These are phyloP conservation scores for Ophiostoma sp. DNA, from an alignment of 2,329 filamentous ascomycete genomes.

Conservation along the genomic window DNA sequence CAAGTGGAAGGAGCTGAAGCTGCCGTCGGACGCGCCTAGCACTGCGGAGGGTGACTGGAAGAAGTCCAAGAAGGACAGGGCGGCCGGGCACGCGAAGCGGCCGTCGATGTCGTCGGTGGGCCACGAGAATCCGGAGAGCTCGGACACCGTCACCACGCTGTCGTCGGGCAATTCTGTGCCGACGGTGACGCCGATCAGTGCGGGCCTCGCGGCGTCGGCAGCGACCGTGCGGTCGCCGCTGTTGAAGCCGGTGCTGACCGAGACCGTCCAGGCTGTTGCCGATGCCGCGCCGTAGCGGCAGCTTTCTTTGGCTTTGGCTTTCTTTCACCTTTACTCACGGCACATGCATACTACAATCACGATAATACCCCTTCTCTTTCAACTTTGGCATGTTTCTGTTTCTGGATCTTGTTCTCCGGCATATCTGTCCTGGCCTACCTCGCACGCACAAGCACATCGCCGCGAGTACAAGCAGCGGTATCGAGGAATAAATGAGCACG, in stretches of 20 bases:
- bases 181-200: neutral
- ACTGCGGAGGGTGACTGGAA: neutral
- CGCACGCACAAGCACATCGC: neutral
- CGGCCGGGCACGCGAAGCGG: constrained; percentile 16
- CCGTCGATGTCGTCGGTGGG: constrained; percentile 1
- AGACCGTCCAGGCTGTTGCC: neutral
- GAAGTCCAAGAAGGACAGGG: neutral
- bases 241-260: neutral
- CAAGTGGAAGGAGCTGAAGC: constrained; percentile 76
- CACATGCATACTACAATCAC: neutral
- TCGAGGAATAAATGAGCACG: constrained; percentile 2
- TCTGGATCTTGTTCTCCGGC: neutral
- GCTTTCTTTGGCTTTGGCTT: no score
- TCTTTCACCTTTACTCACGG: neutral
- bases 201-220: neutral
- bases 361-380: neutral
- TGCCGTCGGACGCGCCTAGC: neutral
- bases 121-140: constrained; percentile 16
- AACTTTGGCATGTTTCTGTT: no score
- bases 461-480: neutral
- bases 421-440: neutral
- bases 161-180: constrained; percentile 15
- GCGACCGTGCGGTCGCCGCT: constrained; percentile 12
- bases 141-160: constrained; percentile 13
- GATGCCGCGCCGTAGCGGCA: neutral